phyloP scores from a whole-genome alignment of 805 yeast genomes.

The Suhomyces faveliae region DNA sequence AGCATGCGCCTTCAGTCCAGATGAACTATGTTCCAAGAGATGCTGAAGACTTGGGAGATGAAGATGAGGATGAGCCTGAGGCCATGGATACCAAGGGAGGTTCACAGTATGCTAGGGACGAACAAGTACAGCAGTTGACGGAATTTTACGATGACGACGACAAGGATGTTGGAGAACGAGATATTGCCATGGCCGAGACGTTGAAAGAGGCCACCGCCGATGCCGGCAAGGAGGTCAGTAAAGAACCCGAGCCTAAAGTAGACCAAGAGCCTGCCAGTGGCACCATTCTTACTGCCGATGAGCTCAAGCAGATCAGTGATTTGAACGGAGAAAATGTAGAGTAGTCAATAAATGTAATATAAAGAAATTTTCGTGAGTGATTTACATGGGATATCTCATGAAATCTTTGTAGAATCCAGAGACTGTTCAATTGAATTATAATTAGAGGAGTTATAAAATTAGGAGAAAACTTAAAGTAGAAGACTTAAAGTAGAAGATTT shows the following conservation, averaged over 20 bases:
- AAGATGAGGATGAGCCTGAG: constrained; percentile 74
- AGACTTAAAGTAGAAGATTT: too few relatives aligned
- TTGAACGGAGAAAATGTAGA: constrained; percentile 24
- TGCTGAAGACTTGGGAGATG: constrained; percentile 82
- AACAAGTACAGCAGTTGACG: constrained; percentile 62
- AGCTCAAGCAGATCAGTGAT: constrained; percentile 36
- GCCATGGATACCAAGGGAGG: constrained; percentile 93
- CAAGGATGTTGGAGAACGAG: constrained; percentile 38
- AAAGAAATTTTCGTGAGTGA: too few relatives aligned
- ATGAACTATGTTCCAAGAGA: constrained; percentile 87
- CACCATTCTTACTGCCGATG: constrained; percentile 33
- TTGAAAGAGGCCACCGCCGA: not conserved
- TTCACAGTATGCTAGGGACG: constrained; percentile 79
- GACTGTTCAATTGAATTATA: too few relatives aligned
- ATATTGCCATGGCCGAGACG: constrained; percentile 16
- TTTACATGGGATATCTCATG: too few relatives aligned
- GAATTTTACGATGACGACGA: constrained; percentile 76
- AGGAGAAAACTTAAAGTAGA: too few relatives aligned
- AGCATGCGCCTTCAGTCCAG: constrained; percentile 96
- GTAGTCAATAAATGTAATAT: not conserved
- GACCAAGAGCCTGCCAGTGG: not conserved
- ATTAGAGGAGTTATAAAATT: too few relatives aligned
- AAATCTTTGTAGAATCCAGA: too few relatives aligned
- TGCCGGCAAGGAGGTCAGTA: not conserved
- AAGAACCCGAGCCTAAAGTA: not conserved